phyloP scores from a whole-genome alignment of 139 green algal genomes.

The Auxenochlorella pyrenoidosa region DNA sequence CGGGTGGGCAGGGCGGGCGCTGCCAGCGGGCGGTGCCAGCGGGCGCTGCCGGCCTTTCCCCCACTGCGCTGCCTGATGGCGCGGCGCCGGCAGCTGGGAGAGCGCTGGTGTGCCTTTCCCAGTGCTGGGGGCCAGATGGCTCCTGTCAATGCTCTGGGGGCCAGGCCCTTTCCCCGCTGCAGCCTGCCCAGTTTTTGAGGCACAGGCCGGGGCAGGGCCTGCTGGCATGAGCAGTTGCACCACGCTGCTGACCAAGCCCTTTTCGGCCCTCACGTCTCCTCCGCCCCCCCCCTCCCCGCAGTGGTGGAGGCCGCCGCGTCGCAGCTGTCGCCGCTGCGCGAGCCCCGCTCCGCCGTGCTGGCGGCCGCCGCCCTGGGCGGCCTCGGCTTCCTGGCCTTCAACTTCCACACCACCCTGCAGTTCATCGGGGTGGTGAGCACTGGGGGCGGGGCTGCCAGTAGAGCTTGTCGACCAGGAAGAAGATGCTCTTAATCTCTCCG shows the following conservation, averaged over 20 bases:
- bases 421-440: slow-evolving; percentile 54
- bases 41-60: too few relatives aligned
- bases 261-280: too few relatives aligned
- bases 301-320: slow-evolving; percentile 33
- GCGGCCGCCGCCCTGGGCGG: slow-evolving; percentile 13
- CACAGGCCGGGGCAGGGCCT: too few relatives aligned
- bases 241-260: not conserved
- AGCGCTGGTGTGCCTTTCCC: too few relatives aligned
- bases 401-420: slow-evolving; percentile 56
- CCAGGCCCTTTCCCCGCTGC: not conserved
- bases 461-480: too few relatives aligned
- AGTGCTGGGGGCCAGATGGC: too few relatives aligned
- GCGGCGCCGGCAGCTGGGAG: too few relatives aligned
- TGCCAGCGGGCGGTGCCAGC: too few relatives aligned
- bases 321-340: slow-evolving; percentile 8
- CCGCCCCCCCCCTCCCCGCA: not conserved
- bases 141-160: too few relatives aligned
- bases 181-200: not conserved
- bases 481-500: too few relatives aligned
- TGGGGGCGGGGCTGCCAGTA: not conserved
- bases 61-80: too few relatives aligned
- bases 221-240: not conserved
- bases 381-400: slow-evolving; percentile 29
- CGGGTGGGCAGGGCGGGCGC: too few relatives aligned
- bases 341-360: slow-evolving; percentile 11